phyloP scores from a whole-genome alignment of 2,329 filamentous ascomycete genomes.

The Lachnellula subtilissima region DNA sequence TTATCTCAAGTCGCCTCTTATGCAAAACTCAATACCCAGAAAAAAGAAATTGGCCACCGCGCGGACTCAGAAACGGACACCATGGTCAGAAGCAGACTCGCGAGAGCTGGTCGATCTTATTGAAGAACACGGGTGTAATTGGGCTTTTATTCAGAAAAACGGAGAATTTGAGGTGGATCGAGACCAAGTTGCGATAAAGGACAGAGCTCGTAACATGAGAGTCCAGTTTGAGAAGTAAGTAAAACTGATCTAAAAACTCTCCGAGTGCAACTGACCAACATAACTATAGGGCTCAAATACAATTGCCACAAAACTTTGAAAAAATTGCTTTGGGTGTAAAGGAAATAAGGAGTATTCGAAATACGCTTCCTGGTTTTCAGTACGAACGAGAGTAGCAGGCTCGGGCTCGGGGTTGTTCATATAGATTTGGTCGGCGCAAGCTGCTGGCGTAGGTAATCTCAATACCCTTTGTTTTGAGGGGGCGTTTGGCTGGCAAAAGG shows the following conservation, averaged over 20 bases:
- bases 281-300: slow-evolving; percentile 8
- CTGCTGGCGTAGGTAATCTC: neutral
- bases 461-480: neutral
- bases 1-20: slow-evolving; percentile 5
- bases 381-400: neutral
- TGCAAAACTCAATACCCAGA: slow-evolving; percentile 1
- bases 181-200: slow-evolving; percentile 49
- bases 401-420: neutral
- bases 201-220: slow-evolving; percentile 51
- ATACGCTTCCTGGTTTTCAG: slow-evolving; percentile 20
- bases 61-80: slow-evolving; percentile 15
- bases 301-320: slow-evolving; percentile 41
- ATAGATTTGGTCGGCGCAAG: neutral
- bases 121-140: slow-evolving; percentile 40
- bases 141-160: slow-evolving; percentile 40
- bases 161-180: slow-evolving; percentile 30
- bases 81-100: slow-evolving; percentile 38
- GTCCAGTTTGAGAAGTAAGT: slow-evolving; percentile 40
- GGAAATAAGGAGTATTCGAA: slow-evolving; percentile 32
- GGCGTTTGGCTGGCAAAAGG: neutral
- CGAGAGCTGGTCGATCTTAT: slow-evolving; percentile 46
- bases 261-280: slow-evolving; percentile 1
- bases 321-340: slow-evolving; percentile 38
- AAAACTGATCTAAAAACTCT: neutral
- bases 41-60: neutral